Evolutionary conservation across 1,284 basidiomycete species (phyloP).

Genomic region (Cerioporus squamosus): DNA sequence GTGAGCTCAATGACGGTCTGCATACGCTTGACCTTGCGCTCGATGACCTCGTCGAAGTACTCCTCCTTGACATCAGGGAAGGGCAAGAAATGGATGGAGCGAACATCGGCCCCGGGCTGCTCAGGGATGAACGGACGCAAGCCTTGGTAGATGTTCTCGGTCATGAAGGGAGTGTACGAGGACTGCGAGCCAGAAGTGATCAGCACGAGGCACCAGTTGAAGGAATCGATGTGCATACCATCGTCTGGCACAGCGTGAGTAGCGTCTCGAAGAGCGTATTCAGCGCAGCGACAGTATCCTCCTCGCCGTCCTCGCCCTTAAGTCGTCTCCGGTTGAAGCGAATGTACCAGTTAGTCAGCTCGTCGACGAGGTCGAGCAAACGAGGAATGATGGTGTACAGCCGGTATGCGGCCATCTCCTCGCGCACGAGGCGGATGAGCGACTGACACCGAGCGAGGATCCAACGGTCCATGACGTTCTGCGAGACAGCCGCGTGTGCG

Average conservation of each 20-base stretch:
- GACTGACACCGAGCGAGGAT: slow-evolving; percentile 97
- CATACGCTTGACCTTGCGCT: slow-evolving; percentile 94
- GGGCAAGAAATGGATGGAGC: slow-evolving; percentile 94
- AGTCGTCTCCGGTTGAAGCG: slow-evolving; percentile 96
- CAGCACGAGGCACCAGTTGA: no score
- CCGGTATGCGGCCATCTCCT: slow-evolving; percentile 97
- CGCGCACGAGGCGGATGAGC: slow-evolving; percentile 88
- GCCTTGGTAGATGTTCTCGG: slow-evolving; percentile 96
- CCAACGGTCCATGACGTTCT: slow-evolving; percentile 99
- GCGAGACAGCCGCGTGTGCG: slow-evolving; percentile 81
- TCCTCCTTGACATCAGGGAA: slow-evolving; percentile 95
- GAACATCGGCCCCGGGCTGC: slow-evolving; percentile 75
- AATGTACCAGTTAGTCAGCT: slow-evolving; percentile 99
- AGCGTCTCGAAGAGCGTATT: slow-evolving; percentile 97
- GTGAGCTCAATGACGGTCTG: slow-evolving; percentile 94
- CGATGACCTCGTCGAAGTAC: slow-evolving; percentile 96
- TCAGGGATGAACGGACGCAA: slow-evolving; percentile 86
- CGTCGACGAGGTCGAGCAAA: slow-evolving; percentile 90
- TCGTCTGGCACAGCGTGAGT: slow-evolving; percentile 92
- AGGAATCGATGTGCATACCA: slow-evolving; percentile 57
- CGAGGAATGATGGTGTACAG: slow-evolving; percentile 99
- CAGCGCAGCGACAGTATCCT: slow-evolving; percentile 89
- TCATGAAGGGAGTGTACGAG: slow-evolving; percentile 98
- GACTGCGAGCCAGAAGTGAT: slow-evolving; percentile 55
- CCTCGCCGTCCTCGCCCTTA: slow-evolving; percentile 93